phyloP scores from a whole-genome alignment of 1,284 basidiomycete genomes.

The Fomitopsis pinicola region DNA sequence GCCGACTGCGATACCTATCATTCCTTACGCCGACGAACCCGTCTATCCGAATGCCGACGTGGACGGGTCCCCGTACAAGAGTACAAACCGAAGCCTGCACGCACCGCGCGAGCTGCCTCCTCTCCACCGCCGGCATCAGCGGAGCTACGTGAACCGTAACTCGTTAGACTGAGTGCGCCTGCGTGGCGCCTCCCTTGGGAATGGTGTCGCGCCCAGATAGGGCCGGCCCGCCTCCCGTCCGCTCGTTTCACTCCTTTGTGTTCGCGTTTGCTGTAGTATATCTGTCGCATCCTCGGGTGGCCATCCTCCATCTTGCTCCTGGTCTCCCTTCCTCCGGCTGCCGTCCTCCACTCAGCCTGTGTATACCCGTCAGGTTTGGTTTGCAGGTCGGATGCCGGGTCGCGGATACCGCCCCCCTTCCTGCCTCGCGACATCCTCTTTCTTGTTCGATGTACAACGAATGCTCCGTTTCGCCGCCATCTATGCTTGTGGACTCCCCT shows the following conservation, averaged over 20 bases:
- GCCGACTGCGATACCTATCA: constrained; percentile 10
- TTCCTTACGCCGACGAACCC: neutral
- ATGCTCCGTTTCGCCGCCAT: neutral
- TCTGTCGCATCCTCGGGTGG: neutral
- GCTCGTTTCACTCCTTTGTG: constrained; percentile 27
- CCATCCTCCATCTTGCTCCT: neutral
- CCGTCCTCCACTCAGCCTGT: neutral
- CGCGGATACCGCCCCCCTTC: neutral
- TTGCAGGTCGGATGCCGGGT: neutral
- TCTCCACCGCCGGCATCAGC: constrained; percentile 9
- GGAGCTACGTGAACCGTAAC: constrained; percentile 17
- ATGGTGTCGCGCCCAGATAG: constrained; percentile 12
- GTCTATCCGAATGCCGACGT: neutral
- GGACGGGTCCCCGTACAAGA: neutral
- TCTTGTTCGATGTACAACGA: neutral
- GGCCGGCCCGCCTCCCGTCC: constrained; percentile 29
- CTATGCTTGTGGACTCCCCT: neutral
- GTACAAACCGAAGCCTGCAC: constrained; percentile 5
- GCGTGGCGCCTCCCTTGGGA: constrained; percentile 14
- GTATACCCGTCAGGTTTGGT: constrained; percentile 1
- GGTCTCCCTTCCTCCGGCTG: neutral
- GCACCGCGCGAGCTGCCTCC: constrained; percentile 12
- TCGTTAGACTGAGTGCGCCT: constrained; percentile 13
- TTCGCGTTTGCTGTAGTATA: neutral
- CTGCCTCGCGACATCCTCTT: neutral